These are phyloP conservation scores for Phytopythium boreale DNA, from an alignment of 352 stramenopile species.

Conservation along the genomic window DNA sequence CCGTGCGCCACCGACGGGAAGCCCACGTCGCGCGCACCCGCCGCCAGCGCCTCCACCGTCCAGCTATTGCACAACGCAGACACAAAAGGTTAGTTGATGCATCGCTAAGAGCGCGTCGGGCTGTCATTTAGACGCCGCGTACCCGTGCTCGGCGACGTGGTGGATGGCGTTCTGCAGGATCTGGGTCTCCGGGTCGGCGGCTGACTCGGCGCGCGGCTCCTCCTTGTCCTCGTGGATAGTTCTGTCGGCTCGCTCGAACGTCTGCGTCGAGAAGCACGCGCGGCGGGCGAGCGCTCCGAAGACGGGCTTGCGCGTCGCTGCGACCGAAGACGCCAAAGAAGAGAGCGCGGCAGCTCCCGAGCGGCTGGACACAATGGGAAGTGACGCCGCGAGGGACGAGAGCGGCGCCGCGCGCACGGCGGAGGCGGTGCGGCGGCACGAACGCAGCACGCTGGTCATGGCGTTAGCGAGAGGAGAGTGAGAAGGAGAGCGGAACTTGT, in stretches of 20 bases:
- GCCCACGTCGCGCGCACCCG: conserved; percentile 59
- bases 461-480: background rate
- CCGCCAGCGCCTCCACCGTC: conserved; percentile 69
- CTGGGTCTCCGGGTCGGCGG: conserved; percentile 37
- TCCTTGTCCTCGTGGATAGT: conserved; percentile 1
- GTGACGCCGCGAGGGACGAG: background rate
- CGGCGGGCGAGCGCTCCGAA: background rate
- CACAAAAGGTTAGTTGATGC: background rate
- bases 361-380: background rate
- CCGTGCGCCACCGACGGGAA: conserved; percentile 81
- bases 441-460: background rate
- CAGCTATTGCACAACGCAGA: conserved; percentile 35
- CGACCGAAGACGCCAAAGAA: background rate
- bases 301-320: background rate
- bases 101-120: no score
- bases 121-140: conserved; percentile 1
- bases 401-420: background rate
- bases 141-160: conserved; percentile 52
- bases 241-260: conserved; percentile 7
- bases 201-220: conserved; percentile 11
- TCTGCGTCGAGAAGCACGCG: conserved; percentile 18
- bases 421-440: background rate
- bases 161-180: conserved; percentile 57
- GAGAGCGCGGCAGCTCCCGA: background rate
- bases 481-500: background rate